Conservation (phyloP, 345 rosid genomes). For the Syzygium aromaticum region DNA sequence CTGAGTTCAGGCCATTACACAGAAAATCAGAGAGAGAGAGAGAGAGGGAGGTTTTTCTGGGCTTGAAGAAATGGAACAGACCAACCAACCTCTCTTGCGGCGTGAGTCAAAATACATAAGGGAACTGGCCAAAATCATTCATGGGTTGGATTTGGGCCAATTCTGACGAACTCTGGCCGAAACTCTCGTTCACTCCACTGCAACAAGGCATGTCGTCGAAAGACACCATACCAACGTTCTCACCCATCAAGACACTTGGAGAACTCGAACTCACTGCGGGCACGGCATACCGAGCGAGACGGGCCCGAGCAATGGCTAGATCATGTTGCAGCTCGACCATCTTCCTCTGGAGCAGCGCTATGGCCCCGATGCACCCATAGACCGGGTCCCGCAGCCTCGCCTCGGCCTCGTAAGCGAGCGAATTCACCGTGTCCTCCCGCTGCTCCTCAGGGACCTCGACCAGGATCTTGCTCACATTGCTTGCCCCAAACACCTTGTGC, state of each 20-base stretch:
- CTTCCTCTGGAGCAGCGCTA: constrained; percentile 59
- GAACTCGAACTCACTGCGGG: constrained; percentile 6
- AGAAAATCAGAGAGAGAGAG: background rate
- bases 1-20: background rate
- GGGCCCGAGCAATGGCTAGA: constrained; percentile 63
- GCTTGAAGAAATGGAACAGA: background rate
- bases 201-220: constrained; percentile 26
- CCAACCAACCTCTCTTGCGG: background rate
- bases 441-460: constrained; percentile 78
- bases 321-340: constrained; percentile 78
- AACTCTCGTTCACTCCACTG: constrained; percentile 31
- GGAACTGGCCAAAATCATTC: constrained; percentile 33
- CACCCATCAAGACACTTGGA: background rate
- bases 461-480: constrained; percentile 92
- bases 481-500: constrained; percentile 93
- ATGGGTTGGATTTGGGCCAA: constrained; percentile 7
- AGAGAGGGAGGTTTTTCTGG: background rate
- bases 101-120: constrained; percentile 13
- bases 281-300: constrained; percentile 40
- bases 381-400: constrained; percentile 85
- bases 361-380: constrained; percentile 91
- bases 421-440: constrained; percentile 80
- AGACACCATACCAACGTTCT: constrained; percentile 6
- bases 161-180: constrained; percentile 22
- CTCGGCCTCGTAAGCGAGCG: constrained; percentile 87